Percentiles rank a stretch among this genome's conserved stretches.
These are phyloP conservation scores for Dictyostelium capitatum DNA, from an alignment of 78 protist genomes.

Conservation along the genomic window DNA sequence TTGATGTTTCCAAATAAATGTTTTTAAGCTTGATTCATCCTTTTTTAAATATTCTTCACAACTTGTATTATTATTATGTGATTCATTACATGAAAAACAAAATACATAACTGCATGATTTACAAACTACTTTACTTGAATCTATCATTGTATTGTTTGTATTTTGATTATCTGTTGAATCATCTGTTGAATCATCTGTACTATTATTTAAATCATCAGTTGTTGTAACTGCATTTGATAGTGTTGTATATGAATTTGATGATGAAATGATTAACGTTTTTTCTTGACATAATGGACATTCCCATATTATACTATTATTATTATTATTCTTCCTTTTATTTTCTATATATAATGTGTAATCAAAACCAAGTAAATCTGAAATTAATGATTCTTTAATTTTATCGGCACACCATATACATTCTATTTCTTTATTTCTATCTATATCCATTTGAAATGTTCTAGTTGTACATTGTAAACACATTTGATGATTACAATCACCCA, in stretches of 20 bases:
- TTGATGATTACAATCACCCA: constrained; percentile 14
- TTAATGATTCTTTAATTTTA: neutral
- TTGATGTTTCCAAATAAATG: neutral
- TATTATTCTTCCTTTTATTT: neutral
- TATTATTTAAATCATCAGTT: neutral
- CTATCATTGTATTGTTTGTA: neutral
- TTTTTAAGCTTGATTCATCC: constrained; percentile 19
- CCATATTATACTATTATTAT: neutral
- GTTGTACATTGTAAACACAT: constrained; percentile 5
- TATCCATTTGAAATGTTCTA: constrained; percentile 1
- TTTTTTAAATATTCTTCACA: neutral
- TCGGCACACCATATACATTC: neutral
- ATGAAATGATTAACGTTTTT: neutral
- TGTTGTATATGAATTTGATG: neutral
- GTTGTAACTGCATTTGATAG: no score
- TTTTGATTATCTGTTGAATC: neutral
- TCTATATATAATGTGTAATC: neutral
- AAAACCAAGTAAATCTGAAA: neutral
- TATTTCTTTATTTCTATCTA: constrained; percentile 14
- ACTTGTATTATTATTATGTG: neutral
- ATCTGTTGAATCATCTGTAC: neutral
- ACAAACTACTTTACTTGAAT: neutral
- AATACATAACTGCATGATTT: neutral
- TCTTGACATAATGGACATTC: constrained; percentile 7
- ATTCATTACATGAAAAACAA: constrained; percentile 18